Evolutionary conservation across 148 eudicot species (phyloP).

Genomic region (Camellia lanceoleosa): DNA sequence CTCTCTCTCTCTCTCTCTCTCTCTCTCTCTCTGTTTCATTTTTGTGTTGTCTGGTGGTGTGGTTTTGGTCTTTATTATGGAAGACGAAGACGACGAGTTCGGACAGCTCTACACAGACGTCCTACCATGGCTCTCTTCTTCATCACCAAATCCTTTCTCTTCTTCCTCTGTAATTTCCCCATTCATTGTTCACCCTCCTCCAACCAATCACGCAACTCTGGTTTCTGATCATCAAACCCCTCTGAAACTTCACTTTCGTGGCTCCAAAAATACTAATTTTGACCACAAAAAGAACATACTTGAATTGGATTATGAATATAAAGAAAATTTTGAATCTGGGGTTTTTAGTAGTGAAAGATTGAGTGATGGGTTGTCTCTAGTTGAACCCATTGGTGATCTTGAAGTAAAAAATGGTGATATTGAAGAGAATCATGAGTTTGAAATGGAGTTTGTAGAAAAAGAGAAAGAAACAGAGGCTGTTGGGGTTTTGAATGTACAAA

Average conservation of each 20-base stretch:
- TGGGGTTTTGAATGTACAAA: background rate
- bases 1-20: no score
- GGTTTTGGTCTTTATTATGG: background rate
- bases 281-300: background rate
- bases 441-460: background rate
- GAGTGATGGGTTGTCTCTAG: background rate
- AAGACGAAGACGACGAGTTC: background rate
- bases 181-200: no score
- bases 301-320: background rate
- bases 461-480: background rate
- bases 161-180: no score
- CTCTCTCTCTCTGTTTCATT: no score
- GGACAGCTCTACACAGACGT: background rate
- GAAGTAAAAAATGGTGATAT: background rate
- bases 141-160: background rate
- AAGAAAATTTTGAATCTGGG: background rate
- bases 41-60: no score
- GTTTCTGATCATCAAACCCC: background rate
- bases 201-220: background rate
- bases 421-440: background rate
- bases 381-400: background rate
- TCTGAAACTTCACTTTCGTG: background rate
- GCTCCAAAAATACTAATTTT: background rate
- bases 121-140: background rate
- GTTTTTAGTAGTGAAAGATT: background rate